Base-by-base conservation (phyloP, 768 basidiomycete genomes). In the Suillus tomentosus region DNA sequence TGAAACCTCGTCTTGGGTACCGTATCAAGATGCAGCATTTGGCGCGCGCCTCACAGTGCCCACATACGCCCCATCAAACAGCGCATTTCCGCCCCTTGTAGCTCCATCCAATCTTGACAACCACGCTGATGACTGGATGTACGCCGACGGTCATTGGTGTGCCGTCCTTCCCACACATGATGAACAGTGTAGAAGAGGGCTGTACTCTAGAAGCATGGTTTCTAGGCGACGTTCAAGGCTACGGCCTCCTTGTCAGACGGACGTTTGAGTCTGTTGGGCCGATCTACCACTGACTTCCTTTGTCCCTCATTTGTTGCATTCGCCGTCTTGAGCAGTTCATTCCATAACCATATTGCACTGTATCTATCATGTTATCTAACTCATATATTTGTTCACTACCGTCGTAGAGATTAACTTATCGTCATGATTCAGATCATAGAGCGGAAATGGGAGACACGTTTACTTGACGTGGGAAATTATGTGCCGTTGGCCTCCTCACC, bases 11-110 rank as follows among this genome's bases (percentile, higher is more conserved):
- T 82, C 77, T 54, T 82, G 78, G 64, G 78, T 85, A 22, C 86
- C 87, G 13, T 78, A 78, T 66, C 87, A 88, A 72, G 82, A 87
- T 69, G 75, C 80, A 15, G 82, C 79, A 5, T 87, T 85, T 69
- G 82, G 84, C 42, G 74, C 76, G 56, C 77, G 76, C 37, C 80
- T 87, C 27, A 80, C 81, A 2, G 81, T 88, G 17, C 86, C 85
- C 6, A 74, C 72, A 45, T 77, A 84, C 66, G 77, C 79, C 3
- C 76, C 75, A 31, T 79, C 82, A 65, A 87, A 87, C 71, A 71
- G 74, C 27, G 69, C 72, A n/a, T 80, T 80, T 67, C 84, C 85
- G 53, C 85, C 83, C 6, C 76, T 66, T 79, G 71, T 72, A 59
- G 64, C 64, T 62, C 60, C 69, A 60, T 40, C 64, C 65, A 45